Conservation (phyloP, 2,329 filamentous ascomycete species). For the Hyphodiscus sp. region DNA sequence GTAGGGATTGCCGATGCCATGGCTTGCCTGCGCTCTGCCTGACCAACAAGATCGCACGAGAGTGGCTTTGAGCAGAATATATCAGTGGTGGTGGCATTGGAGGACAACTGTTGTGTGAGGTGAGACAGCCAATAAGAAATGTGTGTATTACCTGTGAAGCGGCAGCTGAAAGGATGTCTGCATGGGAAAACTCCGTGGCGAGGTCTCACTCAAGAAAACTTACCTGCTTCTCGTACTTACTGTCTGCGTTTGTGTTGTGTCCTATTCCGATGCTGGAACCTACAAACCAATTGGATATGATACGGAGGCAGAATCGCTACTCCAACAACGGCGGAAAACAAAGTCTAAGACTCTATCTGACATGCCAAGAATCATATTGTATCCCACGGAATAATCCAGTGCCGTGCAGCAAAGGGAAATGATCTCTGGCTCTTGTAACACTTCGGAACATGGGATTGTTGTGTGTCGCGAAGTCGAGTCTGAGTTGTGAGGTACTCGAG, state of each 20-base stretch:
- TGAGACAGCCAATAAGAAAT: conserved; percentile 4
- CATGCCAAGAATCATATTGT: not conserved
- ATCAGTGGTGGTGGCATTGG: not conserved
- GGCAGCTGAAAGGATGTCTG: conserved; percentile 9
- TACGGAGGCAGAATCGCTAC: not conserved
- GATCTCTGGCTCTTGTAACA: too few relatives aligned
- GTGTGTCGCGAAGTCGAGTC: too few relatives aligned
- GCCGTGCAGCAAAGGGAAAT: too few relatives aligned
- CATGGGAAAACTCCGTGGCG: conserved; percentile 1
- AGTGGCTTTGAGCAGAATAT: not conserved
- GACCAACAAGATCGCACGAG: conserved; percentile 1
- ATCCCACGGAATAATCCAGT: too few relatives aligned
- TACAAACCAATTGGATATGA: too few relatives aligned
- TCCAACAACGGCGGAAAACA: too few relatives aligned
- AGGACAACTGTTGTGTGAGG: conserved; percentile 2
- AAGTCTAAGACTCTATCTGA: not conserved
- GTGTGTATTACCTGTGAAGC: not conserved
- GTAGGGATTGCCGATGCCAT: not conserved
- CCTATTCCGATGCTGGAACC: too few relatives aligned
- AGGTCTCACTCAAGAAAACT: too few relatives aligned
- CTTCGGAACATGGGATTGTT: too few relatives aligned
- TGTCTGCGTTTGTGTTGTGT: too few relatives aligned
- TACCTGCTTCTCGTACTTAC: too few relatives aligned
- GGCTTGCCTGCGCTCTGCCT: not conserved
- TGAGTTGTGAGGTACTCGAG: too few relatives aligned